Conservation (phyloP, 495 filamentous ascomycete species). For the Copromyces sp. region DNA sequence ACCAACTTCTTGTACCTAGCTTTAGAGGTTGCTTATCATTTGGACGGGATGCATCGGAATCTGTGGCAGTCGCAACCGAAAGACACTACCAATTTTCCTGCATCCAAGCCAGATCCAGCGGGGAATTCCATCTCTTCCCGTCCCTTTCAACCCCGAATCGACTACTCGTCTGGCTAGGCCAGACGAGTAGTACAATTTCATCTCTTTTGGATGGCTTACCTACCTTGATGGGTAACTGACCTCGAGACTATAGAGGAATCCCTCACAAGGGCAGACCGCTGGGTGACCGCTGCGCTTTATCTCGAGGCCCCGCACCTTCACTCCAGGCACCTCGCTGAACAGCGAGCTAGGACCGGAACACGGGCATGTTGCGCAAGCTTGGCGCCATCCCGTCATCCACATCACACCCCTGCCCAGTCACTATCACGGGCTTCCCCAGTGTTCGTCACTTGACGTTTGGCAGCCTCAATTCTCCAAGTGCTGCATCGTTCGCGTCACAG, state of each 20-base stretch:
- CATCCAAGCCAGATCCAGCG: no score
- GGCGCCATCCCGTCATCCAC: not conserved
- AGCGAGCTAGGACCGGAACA: not conserved
- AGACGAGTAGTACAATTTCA: no score
- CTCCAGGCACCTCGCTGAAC: not conserved
- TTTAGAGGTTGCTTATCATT: not conserved
- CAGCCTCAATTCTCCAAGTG: not conserved
- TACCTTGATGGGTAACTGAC: not conserved
- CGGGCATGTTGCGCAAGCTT: not conserved
- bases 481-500: not conserved
- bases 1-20: not conserved
- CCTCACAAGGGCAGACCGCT: not conserved
- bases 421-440: slow-evolving; percentile 2
- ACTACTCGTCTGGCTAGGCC: no score
- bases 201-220: no score
- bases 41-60: not conserved
- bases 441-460: slow-evolving; percentile 3
- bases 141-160: no score
- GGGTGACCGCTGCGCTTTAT: not conserved
- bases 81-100: no score
- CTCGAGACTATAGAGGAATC: not conserved
- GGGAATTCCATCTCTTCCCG: no score
- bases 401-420: slow-evolving; percentile 1
- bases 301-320: not conserved
- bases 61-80: no score